Base-by-base conservation (phyloP, 2,329 filamentous ascomycete species). In the Cadophora sp. region DNA sequence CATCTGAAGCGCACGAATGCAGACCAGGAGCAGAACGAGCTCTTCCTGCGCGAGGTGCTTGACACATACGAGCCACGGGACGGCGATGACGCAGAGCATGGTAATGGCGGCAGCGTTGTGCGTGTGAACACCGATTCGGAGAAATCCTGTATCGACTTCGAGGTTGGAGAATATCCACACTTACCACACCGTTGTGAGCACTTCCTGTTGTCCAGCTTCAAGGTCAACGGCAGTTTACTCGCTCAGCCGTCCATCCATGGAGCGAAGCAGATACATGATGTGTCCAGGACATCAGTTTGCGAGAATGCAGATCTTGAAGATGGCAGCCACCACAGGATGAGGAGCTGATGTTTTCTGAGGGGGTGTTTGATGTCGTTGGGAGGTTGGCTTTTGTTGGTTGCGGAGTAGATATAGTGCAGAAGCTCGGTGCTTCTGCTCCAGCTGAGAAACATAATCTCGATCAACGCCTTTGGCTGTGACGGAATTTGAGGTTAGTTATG, bases 51-150 rank as follows among this genome's bases (percentile, higher is more conserved):
- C 14, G 40, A 43, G 6, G 40, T 43, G 40, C 37, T 65, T 22
- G 64, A 60, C 64, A 60, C 51, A 26, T 53, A 65, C 55, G 43
- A 55, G 55, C 55, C 55, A 37, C 43, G 64, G 55, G 55, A 61
- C 19, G 27, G 64, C 55, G 51, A 48, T 50, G 51, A 59, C 24
- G 55, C 27, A 65, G 40, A 65, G n/a, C 64, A 40, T 14, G 40
- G 60, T 65, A 37, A 50, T 34, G 40, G 53, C 62, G 51, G 51
- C 40, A 65, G 37, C 62, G 51, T 65, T 40, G 34, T 50, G 37
- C 51, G 62, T 65, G 51, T 65, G n/a, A 59, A 65, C 40, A 53
- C 51, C 53, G 62, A 65, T 51, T 59, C 51, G 62, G 51, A 65
- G 62, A 53, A 56, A 51, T 48, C 43, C 19, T 48, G 19, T 48